Evolutionary conservation across 2,329 filamentous ascomycete genomes (phyloP), one percentile per base, ranked within the genome.

Genomic region (Sporothrix brasiliensis): DNA sequence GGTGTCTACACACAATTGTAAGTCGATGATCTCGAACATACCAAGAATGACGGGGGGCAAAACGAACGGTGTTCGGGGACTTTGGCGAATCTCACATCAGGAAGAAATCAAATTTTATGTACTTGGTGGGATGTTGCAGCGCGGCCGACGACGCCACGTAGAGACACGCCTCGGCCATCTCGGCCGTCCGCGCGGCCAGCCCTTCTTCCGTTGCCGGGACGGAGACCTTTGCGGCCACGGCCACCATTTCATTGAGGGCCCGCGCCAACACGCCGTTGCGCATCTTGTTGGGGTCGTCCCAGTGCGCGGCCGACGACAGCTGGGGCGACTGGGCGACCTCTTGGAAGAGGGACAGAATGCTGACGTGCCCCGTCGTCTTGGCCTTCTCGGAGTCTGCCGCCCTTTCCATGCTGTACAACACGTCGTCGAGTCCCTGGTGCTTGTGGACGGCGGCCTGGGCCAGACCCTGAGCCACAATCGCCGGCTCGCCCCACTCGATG

Each of bases 91-190:
- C 84, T 79, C 74, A 84, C 86, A 87, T 86, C 69, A 88, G 74
- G 82, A 90, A 95, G 78, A 97, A 97, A 78, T 97, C 94, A 77
- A 92, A 88, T 77, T 91, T 93, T 66, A 90, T 83, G 27, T 84
- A 79, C 77, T 93, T 91, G 1, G 83, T 83, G 0, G 87, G 87
- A 41, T 86, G 50, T 6, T 53, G 82, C 74, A 92, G 86, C 0
- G 92, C 87, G 0, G 89, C 86, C 0, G 81, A 79, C 0, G 83
- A 78, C 2, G 83, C 82, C 44, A 85, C 78, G 70, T 81, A 85
- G 0, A 86, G 83, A 21, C 83, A 79, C 0, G 87, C 83, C 74
- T 94, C 89, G 63, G 90, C 88, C 89, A 96, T 93, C 78, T 87
- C 84, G 10, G 81, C 82, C 39, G 83, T 83, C 71, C 78, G 79